A percentile compares a stretch with the other conserved stretches of the same genome.
Evolutionary conservation across 148 eudicot species (phyloP).

Genomic region (Salicornia ramosissima): DNA sequence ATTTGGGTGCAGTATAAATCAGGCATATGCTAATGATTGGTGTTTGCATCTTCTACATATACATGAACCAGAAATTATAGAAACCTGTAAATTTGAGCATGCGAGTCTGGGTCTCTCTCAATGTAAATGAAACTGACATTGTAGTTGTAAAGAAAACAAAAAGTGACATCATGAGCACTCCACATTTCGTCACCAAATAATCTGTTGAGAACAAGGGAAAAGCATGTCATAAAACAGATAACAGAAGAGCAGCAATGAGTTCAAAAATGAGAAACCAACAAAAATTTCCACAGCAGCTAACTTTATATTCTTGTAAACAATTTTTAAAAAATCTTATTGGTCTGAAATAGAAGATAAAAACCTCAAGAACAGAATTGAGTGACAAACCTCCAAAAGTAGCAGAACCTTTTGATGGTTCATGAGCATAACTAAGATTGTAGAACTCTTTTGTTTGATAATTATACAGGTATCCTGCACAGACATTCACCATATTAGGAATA

Average conservation of each 20-base stretch:
- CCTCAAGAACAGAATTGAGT: not conserved
- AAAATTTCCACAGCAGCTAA: no score
- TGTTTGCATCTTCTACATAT: conserved; percentile 3
- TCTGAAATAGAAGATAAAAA: not conserved
- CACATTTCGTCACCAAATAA: conserved; percentile 93
- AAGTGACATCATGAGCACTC: conserved; percentile 98
- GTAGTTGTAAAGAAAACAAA: conserved; percentile 99
- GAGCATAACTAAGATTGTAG: conserved; percentile 84
- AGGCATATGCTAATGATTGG: conserved; percentile 2
- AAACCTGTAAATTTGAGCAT: conserved; percentile 98
- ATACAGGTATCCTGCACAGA: conserved; percentile 75
- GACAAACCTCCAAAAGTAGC: conserved; percentile 81
- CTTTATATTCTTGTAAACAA: no score
- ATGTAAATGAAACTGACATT: conserved; percentile 97
- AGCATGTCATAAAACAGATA: conserved; percentile 7
- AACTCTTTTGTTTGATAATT: conserved; percentile 94
- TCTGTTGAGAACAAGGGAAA: conserved; percentile 50
- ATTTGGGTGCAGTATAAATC: not conserved
- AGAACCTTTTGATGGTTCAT: conserved; percentile 75
- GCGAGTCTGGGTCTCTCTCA: conserved; percentile 98
- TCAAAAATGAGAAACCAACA: no score
- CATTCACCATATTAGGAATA: conserved; percentile 3
- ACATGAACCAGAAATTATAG: conserved; percentile 14
- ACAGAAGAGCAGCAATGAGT: not conserved
- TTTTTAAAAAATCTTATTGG: not conserved